phyloP scores from a whole-genome alignment of 768 basidiomycete species.

The Lactifluus echinatus region DNA sequence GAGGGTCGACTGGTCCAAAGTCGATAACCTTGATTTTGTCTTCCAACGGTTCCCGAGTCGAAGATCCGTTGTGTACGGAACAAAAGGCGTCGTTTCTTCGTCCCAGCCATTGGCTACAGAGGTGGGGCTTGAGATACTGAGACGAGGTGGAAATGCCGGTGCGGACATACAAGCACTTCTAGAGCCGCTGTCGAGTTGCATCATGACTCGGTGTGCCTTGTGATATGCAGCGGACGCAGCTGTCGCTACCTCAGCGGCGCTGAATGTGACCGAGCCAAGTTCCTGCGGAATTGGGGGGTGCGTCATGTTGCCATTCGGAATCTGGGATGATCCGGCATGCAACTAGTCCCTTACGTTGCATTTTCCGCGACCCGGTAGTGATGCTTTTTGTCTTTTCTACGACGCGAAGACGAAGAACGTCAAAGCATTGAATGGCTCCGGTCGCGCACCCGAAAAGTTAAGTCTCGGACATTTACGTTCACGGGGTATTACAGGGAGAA shows the following conservation, averaged over 20 bases:
- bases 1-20: constrained; percentile 47
- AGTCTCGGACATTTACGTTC: constrained; percentile 61
- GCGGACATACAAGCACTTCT: constrained; percentile 16
- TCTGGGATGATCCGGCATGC: too few relatives aligned
- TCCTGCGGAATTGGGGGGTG: constrained; percentile 91
- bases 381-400: constrained; percentile 90
- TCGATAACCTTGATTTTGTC: constrained; percentile 57
- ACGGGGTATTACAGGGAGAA: constrained; percentile 62
- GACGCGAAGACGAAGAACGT: constrained; percentile 76
- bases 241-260: constrained; percentile 83
- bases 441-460: constrained; percentile 73
- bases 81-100: constrained; percentile 64
- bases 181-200: neutral
- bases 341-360: neutral
- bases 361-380: constrained; percentile 33
- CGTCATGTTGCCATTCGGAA: too few relatives aligned
- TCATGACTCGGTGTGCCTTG: too few relatives aligned
- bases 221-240: constrained; percentile 71
- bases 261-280: constrained; percentile 87
- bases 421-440: constrained; percentile 88
- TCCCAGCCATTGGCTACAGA: constrained; percentile 89
- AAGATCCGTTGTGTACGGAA: constrained; percentile 61
- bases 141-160: constrained; percentile 96
- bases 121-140: constrained; percentile 85
- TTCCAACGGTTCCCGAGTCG: constrained; percentile 75